A percentile compares a stretch with the other conserved stretches of the same genome.
Evolutionary conservation across 2,329 filamentous ascomycete species (phyloP).

Genomic region (Aspergillus awamori): DNA sequence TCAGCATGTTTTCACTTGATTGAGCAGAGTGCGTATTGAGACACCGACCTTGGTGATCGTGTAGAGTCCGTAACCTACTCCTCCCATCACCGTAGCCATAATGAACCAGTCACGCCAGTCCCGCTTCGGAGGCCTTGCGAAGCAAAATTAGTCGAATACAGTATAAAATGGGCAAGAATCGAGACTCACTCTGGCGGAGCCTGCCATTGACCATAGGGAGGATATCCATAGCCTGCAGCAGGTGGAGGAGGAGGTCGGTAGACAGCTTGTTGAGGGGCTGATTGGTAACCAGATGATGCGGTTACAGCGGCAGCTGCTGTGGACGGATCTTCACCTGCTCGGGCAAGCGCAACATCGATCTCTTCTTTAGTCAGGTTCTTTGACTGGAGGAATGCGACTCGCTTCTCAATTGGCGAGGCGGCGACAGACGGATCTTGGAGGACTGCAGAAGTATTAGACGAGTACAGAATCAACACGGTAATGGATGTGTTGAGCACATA

Average conservation of each 20-base stretch:
- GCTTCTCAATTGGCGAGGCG: slow-evolving; percentile 86
- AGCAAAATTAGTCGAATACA: slow-evolving; percentile 3
- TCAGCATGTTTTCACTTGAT: slow-evolving; percentile 17
- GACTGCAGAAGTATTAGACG: slow-evolving; percentile 57
- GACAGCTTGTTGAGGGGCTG: slow-evolving; percentile 44
- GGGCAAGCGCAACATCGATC: slow-evolving; percentile 79
- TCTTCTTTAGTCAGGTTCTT: slow-evolving; percentile 98
- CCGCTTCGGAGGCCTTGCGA: slow-evolving; percentile 64
- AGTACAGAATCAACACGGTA: slow-evolving; percentile 5
- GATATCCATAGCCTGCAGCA: slow-evolving; percentile 52
- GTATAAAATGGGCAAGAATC: neutral
- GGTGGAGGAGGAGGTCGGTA: slow-evolving; percentile 47
- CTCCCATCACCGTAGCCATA: slow-evolving; percentile 93
- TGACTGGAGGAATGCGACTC: slow-evolving; percentile 87
- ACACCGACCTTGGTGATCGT: slow-evolving; percentile 74
- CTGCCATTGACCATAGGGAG: slow-evolving; percentile 57
- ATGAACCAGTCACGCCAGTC: slow-evolving; percentile 99
- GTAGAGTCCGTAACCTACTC: slow-evolving; percentile 86
- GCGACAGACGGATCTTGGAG: slow-evolving; percentile 92
- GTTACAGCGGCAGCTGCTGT: slow-evolving; percentile 48
- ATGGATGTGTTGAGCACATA: slow-evolving; percentile 38
- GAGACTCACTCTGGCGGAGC: slow-evolving; percentile 56
- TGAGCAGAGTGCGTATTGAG: neutral
- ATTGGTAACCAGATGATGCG: slow-evolving; percentile 52
- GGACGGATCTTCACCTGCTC: slow-evolving; percentile 65